Evolutionary conservation across 768 basidiomycete species (phyloP).

Genomic region (Amanita brunnescens): DNA sequence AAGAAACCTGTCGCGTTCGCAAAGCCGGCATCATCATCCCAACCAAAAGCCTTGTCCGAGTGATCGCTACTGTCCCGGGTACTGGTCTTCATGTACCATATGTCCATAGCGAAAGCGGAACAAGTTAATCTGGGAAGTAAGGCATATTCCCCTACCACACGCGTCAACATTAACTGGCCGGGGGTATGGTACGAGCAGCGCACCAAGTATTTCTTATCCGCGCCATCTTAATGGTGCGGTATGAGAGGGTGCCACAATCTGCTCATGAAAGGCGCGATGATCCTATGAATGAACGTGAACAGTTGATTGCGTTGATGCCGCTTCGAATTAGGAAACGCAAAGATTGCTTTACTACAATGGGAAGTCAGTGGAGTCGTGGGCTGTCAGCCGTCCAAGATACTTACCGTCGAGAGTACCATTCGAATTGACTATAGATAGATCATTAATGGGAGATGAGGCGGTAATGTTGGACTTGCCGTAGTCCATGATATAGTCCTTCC

Average conservation of each 20-base stretch:
- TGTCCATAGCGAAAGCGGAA: constrained; percentile 54
- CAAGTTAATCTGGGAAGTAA: constrained; percentile 68
- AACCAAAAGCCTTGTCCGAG: constrained; percentile 56
- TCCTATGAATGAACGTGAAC: constrained; percentile 51
- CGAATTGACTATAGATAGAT: too few species aligned
- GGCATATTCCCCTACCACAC: constrained; percentile 51
- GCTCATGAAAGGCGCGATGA: constrained; percentile 48
- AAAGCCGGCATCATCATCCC: constrained; percentile 48
- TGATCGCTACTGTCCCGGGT: constrained; percentile 42
- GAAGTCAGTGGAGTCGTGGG: constrained; percentile 4
- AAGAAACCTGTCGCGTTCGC: too few species aligned
- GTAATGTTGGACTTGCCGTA: constrained; percentile 36
- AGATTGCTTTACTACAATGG: constrained; percentile 49
- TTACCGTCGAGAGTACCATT: constrained; percentile 64
- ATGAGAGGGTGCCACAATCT: constrained; percentile 39
- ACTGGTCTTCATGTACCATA: constrained; percentile 33
- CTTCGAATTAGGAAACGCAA: constrained; percentile 16
- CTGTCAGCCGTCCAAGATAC: too few species aligned
- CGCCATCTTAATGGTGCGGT: constrained; percentile 29
- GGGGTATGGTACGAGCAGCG: constrained; percentile 12
- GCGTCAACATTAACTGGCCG: constrained; percentile 8
- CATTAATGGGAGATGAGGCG: too few species aligned
- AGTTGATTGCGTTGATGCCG: constrained; percentile 14
- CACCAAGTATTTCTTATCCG: constrained; percentile 56
- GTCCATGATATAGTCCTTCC: constrained; percentile 72